Conservation (phyloP, 1,139 yeast species). For the Suhomyces choctaworum region DNA sequence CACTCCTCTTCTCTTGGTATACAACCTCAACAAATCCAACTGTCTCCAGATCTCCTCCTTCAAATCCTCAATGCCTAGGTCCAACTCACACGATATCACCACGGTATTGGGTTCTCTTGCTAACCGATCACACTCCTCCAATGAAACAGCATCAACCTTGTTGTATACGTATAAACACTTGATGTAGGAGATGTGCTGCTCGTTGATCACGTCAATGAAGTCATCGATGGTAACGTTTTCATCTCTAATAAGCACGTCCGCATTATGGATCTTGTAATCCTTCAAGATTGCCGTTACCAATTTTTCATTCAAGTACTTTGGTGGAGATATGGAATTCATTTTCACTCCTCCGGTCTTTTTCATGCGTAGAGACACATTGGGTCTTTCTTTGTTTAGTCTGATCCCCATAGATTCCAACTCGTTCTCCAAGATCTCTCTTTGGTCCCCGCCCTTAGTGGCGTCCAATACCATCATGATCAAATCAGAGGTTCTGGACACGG, state of each 20-base stretch:
- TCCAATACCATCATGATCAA: slow-evolving; percentile 90
- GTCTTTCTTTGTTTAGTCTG: slow-evolving; percentile 75
- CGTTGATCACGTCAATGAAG: slow-evolving; percentile 88
- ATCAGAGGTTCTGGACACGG: slow-evolving; percentile 95
- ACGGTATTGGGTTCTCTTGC: slow-evolving; percentile 92
- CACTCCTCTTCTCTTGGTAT: slow-evolving; percentile 81
- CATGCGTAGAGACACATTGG: slow-evolving; percentile 75
- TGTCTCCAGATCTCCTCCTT: slow-evolving; percentile 93
- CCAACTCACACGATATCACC: slow-evolving; percentile 89
- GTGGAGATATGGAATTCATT: slow-evolving; percentile 77
- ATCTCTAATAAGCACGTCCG: slow-evolving; percentile 88
- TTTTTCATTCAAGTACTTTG: slow-evolving; percentile 78
- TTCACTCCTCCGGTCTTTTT: slow-evolving; percentile 93
- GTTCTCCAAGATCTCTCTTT: slow-evolving; percentile 78
- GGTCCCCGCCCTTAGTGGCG: slow-evolving; percentile 91
- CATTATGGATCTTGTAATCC: slow-evolving; percentile 89
- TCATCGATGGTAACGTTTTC: slow-evolving; percentile 91
- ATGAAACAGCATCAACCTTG: slow-evolving; percentile 91
- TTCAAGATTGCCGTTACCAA: slow-evolving; percentile 73
- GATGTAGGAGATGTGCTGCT: slow-evolving; percentile 81
- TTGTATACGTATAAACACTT: slow-evolving; percentile 92
- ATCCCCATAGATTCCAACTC: slow-evolving; percentile 95
- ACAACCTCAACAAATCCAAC: slow-evolving; percentile 73
- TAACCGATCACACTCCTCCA: slow-evolving; percentile 89
- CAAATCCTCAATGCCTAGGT: slow-evolving; percentile 81